Percentiles rank a stretch among this genome's conserved stretches.
phyloP scores from a whole-genome alignment of 495 filamentous ascomycete species.

The Daldinia concentrica region DNA sequence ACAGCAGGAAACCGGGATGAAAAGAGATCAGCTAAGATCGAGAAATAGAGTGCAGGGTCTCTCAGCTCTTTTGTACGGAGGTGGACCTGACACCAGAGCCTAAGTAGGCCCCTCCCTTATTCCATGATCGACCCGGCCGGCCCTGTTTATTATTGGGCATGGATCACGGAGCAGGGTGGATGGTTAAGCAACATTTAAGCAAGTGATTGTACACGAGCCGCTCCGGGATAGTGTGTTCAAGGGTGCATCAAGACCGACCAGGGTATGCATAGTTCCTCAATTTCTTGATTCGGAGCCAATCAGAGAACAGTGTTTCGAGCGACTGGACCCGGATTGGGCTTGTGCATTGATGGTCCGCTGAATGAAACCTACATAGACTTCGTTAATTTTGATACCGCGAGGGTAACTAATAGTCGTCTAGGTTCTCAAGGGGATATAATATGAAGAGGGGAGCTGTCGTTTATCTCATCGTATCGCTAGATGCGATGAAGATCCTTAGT shows the following conservation, averaged over 20 bases:
- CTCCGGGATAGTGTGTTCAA: conserved; percentile 26
- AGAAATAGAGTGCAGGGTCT: conserved; percentile 28
- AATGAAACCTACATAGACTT: conserved; percentile 30
- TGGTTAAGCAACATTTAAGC: conserved; percentile 26
- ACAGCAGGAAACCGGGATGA: conserved; percentile 37
- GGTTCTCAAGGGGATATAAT: conserved; percentile 15
- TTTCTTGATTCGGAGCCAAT: conserved; percentile 35
- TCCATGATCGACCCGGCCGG: conserved; percentile 35
- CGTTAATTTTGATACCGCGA: background rate
- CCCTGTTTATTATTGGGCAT: conserved; percentile 27
- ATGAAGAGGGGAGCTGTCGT: conserved; percentile 6
- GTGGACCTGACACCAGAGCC: conserved; percentile 16
- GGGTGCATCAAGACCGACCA: conserved; percentile 32
- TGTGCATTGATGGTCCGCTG: conserved; percentile 31
- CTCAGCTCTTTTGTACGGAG: conserved; percentile 38
- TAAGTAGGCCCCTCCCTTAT: conserved; percentile 10
- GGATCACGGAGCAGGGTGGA: conserved; percentile 24
- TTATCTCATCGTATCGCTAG: background rate
- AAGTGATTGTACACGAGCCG: conserved; percentile 39
- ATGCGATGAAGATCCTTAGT: conserved; percentile 1
- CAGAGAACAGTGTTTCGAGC: conserved; percentile 28
- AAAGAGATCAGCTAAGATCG: conserved; percentile 36
- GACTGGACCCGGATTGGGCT: conserved; percentile 24
- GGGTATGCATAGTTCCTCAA: conserved; percentile 37
- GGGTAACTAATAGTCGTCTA: conserved; percentile 4